phyloP scores from a whole-genome alignment of 1,284 basidiomycete species.

The Ustilago nuda region DNA sequence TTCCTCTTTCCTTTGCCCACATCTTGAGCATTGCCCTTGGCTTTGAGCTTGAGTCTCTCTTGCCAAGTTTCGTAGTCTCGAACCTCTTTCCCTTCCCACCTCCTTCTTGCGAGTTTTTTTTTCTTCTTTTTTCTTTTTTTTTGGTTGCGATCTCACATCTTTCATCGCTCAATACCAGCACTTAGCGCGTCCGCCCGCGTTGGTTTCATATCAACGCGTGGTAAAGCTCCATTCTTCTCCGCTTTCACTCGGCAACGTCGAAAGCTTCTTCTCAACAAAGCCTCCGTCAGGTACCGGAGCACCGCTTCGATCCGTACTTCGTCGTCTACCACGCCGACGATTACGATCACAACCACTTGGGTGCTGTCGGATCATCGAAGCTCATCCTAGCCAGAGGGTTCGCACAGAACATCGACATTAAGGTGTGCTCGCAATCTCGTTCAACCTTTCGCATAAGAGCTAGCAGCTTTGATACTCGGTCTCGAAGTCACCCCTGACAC shows the following conservation, averaged over 20 bases:
- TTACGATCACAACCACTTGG: background rate
- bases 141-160: background rate
- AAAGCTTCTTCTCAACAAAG: constrained; percentile 3
- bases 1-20: background rate
- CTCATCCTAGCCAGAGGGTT: background rate
- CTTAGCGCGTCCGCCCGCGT: constrained; percentile 15
- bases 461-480: background rate
- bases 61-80: background rate
- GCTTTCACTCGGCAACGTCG: background rate
- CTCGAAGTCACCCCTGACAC: background rate
- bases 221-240: background rate
- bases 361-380: background rate
- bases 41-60: background rate
- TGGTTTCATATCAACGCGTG: constrained; percentile 6
- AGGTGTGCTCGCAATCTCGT: background rate
- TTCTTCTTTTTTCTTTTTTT: background rate
- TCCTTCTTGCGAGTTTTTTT: background rate
- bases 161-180: background rate
- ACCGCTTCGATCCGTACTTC: background rate
- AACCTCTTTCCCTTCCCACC: background rate
- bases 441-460: background rate
- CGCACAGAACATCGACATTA: background rate
- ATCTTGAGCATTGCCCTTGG: background rate
- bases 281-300: constrained; percentile 1
- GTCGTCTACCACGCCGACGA: background rate